Conservation (phyloP, 2,329 filamentous ascomycete genomes). For the Metarhizium robertsii region DNA sequence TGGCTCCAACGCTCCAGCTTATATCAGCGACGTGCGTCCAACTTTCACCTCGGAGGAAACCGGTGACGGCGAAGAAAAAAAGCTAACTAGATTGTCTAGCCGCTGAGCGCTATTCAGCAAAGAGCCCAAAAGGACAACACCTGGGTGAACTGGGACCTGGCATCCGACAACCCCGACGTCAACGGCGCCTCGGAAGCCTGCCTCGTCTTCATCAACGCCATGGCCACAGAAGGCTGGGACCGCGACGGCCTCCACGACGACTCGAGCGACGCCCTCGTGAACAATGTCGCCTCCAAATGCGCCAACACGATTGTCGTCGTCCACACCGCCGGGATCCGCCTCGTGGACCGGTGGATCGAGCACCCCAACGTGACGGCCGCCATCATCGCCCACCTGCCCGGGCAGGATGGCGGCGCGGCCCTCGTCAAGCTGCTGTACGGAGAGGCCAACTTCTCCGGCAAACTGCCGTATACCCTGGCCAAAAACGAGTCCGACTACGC, state of each 20-base stretch:
- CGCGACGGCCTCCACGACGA: slow-evolving; percentile 59
- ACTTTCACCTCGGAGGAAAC: neutral
- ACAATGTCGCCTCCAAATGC: slow-evolving; percentile 50
- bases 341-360: slow-evolving; percentile 55
- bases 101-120: slow-evolving; percentile 47
- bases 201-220: slow-evolving; percentile 75
- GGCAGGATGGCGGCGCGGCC: slow-evolving; percentile 53
- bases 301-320: slow-evolving; percentile 54
- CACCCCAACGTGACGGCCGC: slow-evolving; percentile 56
- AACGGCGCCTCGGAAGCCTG: slow-evolving; percentile 45
- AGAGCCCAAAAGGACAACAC: slow-evolving; percentile 44
- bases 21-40: slow-evolving; percentile 35
- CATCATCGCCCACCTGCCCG: slow-evolving; percentile 54
- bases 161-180: slow-evolving; percentile 22
- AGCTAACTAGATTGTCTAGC: slow-evolving; percentile 21
- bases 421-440: slow-evolving; percentile 50
- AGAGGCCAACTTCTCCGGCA: slow-evolving; percentile 41
- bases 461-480: slow-evolving; percentile 54
- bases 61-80: neutral
- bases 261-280: slow-evolving; percentile 50
- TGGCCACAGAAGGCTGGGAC: slow-evolving; percentile 70
- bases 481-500: slow-evolving; percentile 42
- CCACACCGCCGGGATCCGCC: slow-evolving; percentile 52
- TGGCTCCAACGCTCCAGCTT: slow-evolving; percentile 39
- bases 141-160: slow-evolving; percentile 40